Base-by-base conservation (phyloP, 2,329 filamentous ascomycete species). In the Neodidymelliopsis sp. region DNA sequence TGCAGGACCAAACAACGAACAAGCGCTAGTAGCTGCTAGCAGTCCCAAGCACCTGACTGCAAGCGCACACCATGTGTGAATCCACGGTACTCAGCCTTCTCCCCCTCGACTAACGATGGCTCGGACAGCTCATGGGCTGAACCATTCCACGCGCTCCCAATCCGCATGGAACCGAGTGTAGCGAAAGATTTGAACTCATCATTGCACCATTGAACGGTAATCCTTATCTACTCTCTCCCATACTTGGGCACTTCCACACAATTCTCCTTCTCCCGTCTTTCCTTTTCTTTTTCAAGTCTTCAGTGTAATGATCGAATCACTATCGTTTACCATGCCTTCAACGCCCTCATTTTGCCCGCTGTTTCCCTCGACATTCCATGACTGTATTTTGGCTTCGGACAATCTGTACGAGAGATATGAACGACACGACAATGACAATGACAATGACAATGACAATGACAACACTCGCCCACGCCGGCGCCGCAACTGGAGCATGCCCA, bases 301-400 rank as follows among this genome's bases (percentile, higher is more conserved):
- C 28, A 9, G 19, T 29, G 38, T 20, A 18, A 44, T 44, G 46
- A 38, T 24, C 11, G 10, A 20, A 19, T 39, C 23, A 35, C 25
- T 20, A 5, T 50, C 28, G 39, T 39, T 39, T 19, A 39, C 13
- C 2, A 44, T 50, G 40, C n/a, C 36, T 16, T 30, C 29, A n/a
- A 13, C 47, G 30, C 29, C 23, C 20, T 50, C 47, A 29, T 27
- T 44, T 39, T 39, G 24, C n/a, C 36, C 47, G 3, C 27, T 50
- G 19, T 40, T 27, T 18, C 31, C 40, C 12, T 39, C 34, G 5
- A 34, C 39, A 13, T 16, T 29, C 15, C 39, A 39, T 18, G 9
- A 15, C 15, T 50, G 40, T 30, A 25, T 16, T 10, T 23, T 39
- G 27, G 20, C 8, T 6, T 15, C 12, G 11, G 28, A 20, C 5